These are phyloP conservation scores for Copromyces sp. DNA, from an alignment of 495 filamentous ascomycete species.

Conservation along the genomic window DNA sequence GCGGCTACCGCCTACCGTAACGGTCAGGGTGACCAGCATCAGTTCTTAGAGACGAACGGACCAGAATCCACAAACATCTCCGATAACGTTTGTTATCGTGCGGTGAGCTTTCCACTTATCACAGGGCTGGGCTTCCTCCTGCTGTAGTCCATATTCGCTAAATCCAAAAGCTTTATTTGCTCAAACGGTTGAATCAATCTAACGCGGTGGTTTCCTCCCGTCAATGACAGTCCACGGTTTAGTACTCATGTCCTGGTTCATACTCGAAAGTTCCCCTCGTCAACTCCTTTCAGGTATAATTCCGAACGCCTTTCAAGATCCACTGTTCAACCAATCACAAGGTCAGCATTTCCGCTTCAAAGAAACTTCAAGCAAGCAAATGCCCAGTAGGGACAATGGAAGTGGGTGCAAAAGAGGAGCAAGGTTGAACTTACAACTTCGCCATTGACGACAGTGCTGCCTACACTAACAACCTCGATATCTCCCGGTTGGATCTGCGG, in stretches of 20 bases:
- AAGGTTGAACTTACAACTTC: conserved; percentile 45
- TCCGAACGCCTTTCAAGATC: conserved; percentile 58
- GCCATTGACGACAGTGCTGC: conserved; percentile 69
- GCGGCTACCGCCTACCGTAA: neutral
- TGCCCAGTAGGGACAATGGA: neutral
- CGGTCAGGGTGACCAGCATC: neutral
- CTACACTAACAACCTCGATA: conserved; percentile 62
- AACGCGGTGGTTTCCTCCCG: neutral
- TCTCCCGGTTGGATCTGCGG: conserved; percentile 66
- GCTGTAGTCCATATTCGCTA: neutral
- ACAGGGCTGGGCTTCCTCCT: neutral
- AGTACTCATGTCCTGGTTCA: neutral
- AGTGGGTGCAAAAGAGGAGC: neutral
- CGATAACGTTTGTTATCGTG: neutral
- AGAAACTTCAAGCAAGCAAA: neutral
- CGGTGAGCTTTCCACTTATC: neutral
- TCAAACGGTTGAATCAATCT: neutral
- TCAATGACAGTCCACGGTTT: neutral
- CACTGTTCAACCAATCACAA: conserved; percentile 27
- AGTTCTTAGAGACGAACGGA: neutral
- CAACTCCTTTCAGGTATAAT: conserved; percentile 35
- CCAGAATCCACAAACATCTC: neutral
- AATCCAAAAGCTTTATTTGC: neutral
- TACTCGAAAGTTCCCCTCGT: neutral
- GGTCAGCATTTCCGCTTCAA: neutral